A percentile compares a stretch with the other conserved stretches of the same genome.
Conservation (phyloP, 345 rosid species). For the Lagerstroemia speciosa region DNA sequence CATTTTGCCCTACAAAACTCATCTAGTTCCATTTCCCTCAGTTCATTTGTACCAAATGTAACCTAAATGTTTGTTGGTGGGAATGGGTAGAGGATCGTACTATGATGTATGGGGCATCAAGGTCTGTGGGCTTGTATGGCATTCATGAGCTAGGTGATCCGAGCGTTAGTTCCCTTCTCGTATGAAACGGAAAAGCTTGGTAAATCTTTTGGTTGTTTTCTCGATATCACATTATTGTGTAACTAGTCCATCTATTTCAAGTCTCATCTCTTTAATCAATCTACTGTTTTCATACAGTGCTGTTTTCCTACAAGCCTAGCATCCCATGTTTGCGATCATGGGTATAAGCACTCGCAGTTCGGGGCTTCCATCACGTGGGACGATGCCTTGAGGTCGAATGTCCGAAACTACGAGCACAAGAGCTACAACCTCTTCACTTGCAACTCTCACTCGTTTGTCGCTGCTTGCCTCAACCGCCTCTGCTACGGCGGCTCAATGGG, state of each 20-base stretch:
- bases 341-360: constrained; percentile 56
- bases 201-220: too few relatives aligned
- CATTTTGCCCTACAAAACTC: too few relatives aligned
- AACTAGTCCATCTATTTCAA: not conserved
- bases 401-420: constrained; percentile 54
- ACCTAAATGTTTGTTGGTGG: too few relatives aligned
- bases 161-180: too few relatives aligned
- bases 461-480: constrained; percentile 67
- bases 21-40: too few relatives aligned
- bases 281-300: constrained; percentile 37
- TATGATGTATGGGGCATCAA: too few relatives aligned
- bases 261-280: not conserved
- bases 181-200: too few relatives aligned
- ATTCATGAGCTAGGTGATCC: too few relatives aligned
- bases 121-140: too few relatives aligned
- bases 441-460: constrained; percentile 81
- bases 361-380: constrained; percentile 83
- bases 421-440: constrained; percentile 88
- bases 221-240: not conserved
- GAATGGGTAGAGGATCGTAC: too few relatives aligned
- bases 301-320: constrained; percentile 67
- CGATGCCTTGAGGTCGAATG: constrained; percentile 46
- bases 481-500: constrained; percentile 62
- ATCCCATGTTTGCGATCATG: constrained; percentile 73
- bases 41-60: too few relatives aligned